Percentiles rank a stretch among this genome's conserved stretches.
Conservation (phyloP, 75 land plant species). For the Isoetes taiwanensis region DNA sequence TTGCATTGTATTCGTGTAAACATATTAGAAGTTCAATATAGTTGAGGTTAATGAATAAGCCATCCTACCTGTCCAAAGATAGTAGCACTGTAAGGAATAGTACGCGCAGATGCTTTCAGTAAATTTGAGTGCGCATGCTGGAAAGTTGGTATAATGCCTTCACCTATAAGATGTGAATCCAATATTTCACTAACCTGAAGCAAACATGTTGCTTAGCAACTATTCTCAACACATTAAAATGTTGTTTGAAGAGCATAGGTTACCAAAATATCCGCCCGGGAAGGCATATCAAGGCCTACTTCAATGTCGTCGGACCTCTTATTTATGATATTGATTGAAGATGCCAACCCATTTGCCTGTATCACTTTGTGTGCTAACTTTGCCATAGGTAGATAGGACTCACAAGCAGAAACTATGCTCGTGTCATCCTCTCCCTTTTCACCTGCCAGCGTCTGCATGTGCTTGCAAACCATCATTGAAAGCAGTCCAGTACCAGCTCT, state of each 20-base stretch:
- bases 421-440: background rate
- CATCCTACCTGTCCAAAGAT: slow-evolving; percentile 90
- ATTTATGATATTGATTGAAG: slow-evolving; percentile 35
- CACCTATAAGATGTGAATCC: slow-evolving; percentile 85
- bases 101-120: slow-evolving; percentile 41
- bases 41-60: too few relatives aligned
- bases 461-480: slow-evolving; percentile 55
- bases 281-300: slow-evolving; percentile 49
- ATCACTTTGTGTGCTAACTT: slow-evolving; percentile 55
- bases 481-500: slow-evolving; percentile 79
- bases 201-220: background rate
- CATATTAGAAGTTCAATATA: too few relatives aligned
- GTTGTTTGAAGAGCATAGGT: background rate
- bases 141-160: slow-evolving; percentile 85
- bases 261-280: slow-evolving; percentile 68
- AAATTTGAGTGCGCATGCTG: slow-evolving; percentile 77
- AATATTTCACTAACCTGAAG: slow-evolving; percentile 79
- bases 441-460: background rate
- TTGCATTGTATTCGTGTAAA: too few relatives aligned
- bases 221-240: background rate
- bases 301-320: slow-evolving; percentile 73
- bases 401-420: slow-evolving; percentile 54
- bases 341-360: slow-evolving; percentile 41
- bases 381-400: slow-evolving; percentile 69
- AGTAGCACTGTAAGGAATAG: slow-evolving; percentile 66